A percentile compares a stretch with the other conserved stretches of the same genome.
Conservation (phyloP, 306 rosid genomes). For the Medicago ruthenica region DNA sequence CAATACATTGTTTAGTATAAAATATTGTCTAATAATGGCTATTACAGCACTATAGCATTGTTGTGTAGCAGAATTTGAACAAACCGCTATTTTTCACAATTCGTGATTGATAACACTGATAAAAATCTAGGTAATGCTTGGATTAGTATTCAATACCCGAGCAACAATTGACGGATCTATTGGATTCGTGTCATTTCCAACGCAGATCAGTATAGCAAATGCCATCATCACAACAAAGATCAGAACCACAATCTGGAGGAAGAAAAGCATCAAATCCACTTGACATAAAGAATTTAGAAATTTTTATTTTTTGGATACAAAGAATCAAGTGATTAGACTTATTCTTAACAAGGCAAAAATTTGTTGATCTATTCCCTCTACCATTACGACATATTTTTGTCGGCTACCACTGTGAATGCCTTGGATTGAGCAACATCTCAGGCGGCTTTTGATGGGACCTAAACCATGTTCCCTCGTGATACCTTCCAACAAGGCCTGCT, state of each 20-base stretch:
- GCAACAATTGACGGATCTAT: constrained; percentile 64
- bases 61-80: not conserved
- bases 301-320: not conserved
- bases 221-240: constrained; percentile 56
- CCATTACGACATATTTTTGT: constrained; percentile 70
- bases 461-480: constrained; percentile 46
- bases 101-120: not conserved
- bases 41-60: not conserved
- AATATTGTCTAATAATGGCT: not conserved
- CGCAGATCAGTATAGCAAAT: constrained; percentile 58
- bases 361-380: constrained; percentile 37
- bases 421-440: constrained; percentile 64
- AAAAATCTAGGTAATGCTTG: not conserved
- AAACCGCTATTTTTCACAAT: not conserved
- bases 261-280: constrained; percentile 43
- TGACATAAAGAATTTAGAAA: not conserved
- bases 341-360: not conserved
- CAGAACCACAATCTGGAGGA: constrained; percentile 61
- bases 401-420: constrained; percentile 62
- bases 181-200: constrained; percentile 60
- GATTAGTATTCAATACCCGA: constrained; percentile 50
- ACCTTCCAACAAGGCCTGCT: constrained; percentile 57
- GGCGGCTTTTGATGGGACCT: constrained; percentile 42
- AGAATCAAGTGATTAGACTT: not conserved
- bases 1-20: not conserved